Conservation (phyloP, 163 green algal species). For the Chlorella variabilis region DNA sequence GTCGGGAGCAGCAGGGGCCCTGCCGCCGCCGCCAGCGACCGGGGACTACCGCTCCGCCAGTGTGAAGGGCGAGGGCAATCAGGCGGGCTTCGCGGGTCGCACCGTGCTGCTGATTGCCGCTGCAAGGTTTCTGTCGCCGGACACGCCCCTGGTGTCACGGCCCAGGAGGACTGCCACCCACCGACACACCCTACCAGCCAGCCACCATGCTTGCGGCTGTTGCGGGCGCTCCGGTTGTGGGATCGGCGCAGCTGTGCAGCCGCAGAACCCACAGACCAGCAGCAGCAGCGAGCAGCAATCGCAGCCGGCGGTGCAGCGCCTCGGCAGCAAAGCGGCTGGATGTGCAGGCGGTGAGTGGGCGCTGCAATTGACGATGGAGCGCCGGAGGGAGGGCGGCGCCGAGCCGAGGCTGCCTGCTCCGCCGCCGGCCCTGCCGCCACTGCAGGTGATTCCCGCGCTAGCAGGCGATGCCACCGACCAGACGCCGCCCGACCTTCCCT, state of each 20-base stretch:
- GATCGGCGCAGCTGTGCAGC: conserved; percentile 11
- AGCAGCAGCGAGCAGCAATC: conserved; percentile 9
- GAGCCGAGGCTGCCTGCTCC: not conserved
- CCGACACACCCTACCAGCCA: no score
- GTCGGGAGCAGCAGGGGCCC: no score
- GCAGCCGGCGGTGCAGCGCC: conserved; percentile 1
- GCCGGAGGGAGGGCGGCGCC: not conserved
- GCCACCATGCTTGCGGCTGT: conserved; percentile 13
- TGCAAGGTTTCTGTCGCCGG: no score
- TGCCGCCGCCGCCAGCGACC: no score
- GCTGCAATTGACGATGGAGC: not conserved
- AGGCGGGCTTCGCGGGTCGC: no score
- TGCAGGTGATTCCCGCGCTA: conserved; percentile 79
- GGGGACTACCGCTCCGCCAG: no score
- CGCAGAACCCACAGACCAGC: conserved; percentile 13
- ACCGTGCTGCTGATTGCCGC: no score
- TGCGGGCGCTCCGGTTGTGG: conserved; percentile 17
- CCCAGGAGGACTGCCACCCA: no score
- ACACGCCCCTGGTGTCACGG: no score
- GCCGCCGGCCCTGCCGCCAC: not conserved
- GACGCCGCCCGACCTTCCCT: conserved; percentile 96
- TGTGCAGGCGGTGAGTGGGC: conserved; percentile 53
- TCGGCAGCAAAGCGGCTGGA: conserved; percentile 41
- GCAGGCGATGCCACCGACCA: conserved; percentile 80
- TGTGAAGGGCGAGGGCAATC: no score